A percentile compares a stretch with the other conserved stretches of the same genome.
Evolutionary conservation across 2,329 filamentous ascomycete genomes (phyloP).

Genomic region (Magnaporthiopsis incrustans): DNA sequence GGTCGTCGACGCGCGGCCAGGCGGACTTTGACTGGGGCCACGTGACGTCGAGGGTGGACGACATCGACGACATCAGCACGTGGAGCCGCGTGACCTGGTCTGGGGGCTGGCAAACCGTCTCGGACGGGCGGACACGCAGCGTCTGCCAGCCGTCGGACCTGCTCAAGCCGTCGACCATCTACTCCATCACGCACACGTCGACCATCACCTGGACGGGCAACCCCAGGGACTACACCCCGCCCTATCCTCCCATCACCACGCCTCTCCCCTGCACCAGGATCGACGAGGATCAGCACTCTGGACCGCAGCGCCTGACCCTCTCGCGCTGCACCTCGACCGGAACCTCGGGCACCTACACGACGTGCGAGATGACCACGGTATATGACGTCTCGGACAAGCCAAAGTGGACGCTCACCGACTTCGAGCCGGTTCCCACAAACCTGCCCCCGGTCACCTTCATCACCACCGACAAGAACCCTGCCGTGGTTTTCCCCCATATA

Average conservation of each 20-base stretch:
- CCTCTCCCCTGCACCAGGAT: slow-evolving; percentile 28
- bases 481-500: slow-evolving; percentile 35
- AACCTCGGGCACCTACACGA: slow-evolving; percentile 3
- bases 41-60: background rate
- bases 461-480: slow-evolving; percentile 48
- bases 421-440: slow-evolving; percentile 16
- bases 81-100: slow-evolving; percentile 3
- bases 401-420: slow-evolving; percentile 6
- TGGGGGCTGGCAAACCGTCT: slow-evolving; percentile 6
- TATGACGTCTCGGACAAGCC: slow-evolving; percentile 5
- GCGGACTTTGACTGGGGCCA: background rate
- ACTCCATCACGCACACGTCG: slow-evolving; percentile 38
- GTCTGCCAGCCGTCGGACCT: slow-evolving; percentile 17
- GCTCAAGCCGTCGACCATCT: slow-evolving; percentile 21
- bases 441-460: slow-evolving; percentile 26
- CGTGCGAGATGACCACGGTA: slow-evolving; percentile 9
- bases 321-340: slow-evolving; percentile 11
- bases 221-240: slow-evolving; percentile 36
- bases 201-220: slow-evolving; percentile 42
- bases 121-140: slow-evolving; percentile 4
- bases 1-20: background rate
- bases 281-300: background rate
- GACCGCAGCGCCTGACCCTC: slow-evolving; percentile 8
- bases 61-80: background rate
- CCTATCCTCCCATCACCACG: slow-evolving; percentile 31